phyloP scores from a whole-genome alignment of 1,139 yeast species.

The Debaryomyces udenii region DNA sequence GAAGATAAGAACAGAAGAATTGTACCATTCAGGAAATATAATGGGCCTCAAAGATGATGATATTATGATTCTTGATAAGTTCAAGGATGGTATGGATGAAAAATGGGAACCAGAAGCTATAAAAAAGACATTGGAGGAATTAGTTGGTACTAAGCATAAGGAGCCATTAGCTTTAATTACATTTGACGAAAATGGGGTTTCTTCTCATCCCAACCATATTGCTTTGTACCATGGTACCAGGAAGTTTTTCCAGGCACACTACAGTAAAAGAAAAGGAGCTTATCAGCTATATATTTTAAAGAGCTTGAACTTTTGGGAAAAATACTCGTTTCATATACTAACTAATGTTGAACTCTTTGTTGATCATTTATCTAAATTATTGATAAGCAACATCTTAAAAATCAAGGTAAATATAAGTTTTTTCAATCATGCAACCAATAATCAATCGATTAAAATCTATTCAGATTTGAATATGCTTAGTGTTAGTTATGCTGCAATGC shows the following conservation, averaged over 20 bases:
- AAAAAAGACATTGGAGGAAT: conserved; percentile 26
- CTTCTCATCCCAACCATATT: conserved; percentile 83
- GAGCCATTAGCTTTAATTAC: conserved; percentile 58
- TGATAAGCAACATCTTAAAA: conserved; percentile 37
- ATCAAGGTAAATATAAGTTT: conserved; percentile 46
- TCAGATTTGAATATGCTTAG: conserved; percentile 62
- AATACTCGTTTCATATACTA: conserved; percentile 54
- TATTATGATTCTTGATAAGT: conserved; percentile 52
- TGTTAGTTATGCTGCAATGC: conserved; percentile 73
- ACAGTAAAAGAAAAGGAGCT: conserved; percentile 14
- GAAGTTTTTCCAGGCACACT: conserved; percentile 28
- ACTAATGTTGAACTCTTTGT: conserved; percentile 51
- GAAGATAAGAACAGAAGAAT: conserved; percentile 57
- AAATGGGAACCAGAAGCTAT: conserved; percentile 62
- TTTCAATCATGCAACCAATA: conserved; percentile 27
- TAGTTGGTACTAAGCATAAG: conserved; percentile 23
- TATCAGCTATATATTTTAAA: conserved; percentile 42
- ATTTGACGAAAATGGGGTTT: conserved; percentile 82
- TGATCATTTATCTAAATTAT: conserved; percentile 32
- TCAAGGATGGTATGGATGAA: conserved; percentile 73
- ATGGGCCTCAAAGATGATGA: conserved; percentile 54
- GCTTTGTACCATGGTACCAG: conserved; percentile 62
- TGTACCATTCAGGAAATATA: conserved; percentile 56
- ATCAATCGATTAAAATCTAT: conserved; percentile 44
- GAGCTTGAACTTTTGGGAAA: conserved; percentile 49